A percentile compares a stretch with the other conserved stretches of the same genome.
Evolutionary conservation across 805 yeast genomes (phyloP).

Genomic region (Spathaspora hagerdaliae): DNA sequence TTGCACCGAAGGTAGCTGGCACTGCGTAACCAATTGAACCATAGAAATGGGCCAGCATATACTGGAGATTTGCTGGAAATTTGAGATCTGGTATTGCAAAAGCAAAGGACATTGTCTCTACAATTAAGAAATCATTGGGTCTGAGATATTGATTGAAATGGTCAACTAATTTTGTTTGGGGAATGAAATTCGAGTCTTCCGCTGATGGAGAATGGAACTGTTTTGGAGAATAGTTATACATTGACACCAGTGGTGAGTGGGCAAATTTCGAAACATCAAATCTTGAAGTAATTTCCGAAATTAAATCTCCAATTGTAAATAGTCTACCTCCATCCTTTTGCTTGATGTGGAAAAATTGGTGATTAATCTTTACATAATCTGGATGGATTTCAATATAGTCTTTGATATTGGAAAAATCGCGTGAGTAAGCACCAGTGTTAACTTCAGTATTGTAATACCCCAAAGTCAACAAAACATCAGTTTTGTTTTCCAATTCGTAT

Average conservation of each 20-base stretch:
- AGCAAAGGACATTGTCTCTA: conserved; percentile 82
- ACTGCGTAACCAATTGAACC: conserved; percentile 87
- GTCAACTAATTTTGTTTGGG: conserved; percentile 33
- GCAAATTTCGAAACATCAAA: conserved; percentile 7
- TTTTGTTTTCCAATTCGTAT: conserved; percentile 30
- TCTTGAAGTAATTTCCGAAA: conserved; percentile 21
- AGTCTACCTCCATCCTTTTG: conserved; percentile 19
- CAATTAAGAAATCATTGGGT: conserved; percentile 67
- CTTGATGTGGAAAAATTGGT: conserved; percentile 19
- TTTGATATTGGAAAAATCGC: conserved; percentile 17
- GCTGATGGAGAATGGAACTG: conserved; percentile 5
- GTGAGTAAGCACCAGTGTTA: conserved; percentile 22
- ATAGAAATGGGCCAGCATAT: conserved; percentile 68
- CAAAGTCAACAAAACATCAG: conserved; percentile 67
- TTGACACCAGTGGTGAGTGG: conserved; percentile 12
- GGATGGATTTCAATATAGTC: conserved; percentile 36
- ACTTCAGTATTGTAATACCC: conserved; percentile 53
- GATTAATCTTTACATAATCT: conserved; percentile 37
- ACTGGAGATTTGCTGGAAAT: conserved; percentile 51
- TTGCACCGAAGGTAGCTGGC: conserved; percentile 82
- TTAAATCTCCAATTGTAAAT: conserved; percentile 29
- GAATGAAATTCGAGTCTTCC: conserved; percentile 9
- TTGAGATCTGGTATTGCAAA: conserved; percentile 68
- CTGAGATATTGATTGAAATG: conserved; percentile 35
- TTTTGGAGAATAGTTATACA: conserved; percentile 11